These are phyloP conservation scores for Agastache rugosa DNA, from an alignment of 257 asterid species.

Conservation along the genomic window DNA sequence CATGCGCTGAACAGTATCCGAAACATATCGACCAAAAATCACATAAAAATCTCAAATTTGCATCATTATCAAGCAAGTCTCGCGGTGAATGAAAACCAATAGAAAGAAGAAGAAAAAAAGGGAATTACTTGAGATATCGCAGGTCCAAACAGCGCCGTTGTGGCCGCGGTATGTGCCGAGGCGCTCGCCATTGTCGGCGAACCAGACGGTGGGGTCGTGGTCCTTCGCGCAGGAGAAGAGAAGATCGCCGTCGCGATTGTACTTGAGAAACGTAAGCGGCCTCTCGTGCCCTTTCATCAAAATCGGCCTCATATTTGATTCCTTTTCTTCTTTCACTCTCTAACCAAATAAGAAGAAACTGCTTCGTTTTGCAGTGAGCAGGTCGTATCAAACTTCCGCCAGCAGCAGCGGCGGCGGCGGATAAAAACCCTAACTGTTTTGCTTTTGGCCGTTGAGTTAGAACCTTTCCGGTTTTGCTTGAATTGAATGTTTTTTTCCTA, in stretches of 20 bases:
- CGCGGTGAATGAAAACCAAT: neutral
- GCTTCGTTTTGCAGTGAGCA: neutral
- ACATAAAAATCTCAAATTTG: neutral
- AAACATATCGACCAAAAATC: neutral
- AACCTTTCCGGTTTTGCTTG: neutral
- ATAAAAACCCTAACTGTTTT: neutral
- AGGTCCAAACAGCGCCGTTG: slow-evolving; percentile 97
- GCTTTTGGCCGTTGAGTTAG: neutral
- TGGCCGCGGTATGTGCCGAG: slow-evolving; percentile 96
- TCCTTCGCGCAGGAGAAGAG: slow-evolving; percentile 95
- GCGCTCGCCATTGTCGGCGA: slow-evolving; percentile 92
- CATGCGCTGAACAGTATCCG: neutral
- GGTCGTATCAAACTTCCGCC: slow-evolving; percentile 3
- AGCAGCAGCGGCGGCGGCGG: neutral
- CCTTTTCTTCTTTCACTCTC: neutral
- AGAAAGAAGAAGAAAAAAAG: too few relatives aligned
- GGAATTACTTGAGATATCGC: slow-evolving; percentile 76
- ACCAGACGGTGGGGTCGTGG: slow-evolving; percentile 90
- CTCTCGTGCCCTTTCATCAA: slow-evolving; percentile 97
- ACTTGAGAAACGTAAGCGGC: slow-evolving; percentile 85
- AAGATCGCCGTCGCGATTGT: slow-evolving; percentile 88
- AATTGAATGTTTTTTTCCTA: too few relatives aligned
- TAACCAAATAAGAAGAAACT: neutral
- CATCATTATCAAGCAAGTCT: neutral
- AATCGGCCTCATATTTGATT: slow-evolving; percentile 72